These are phyloP conservation scores for Aspergillus viridinutans DNA, from an alignment of 2,329 filamentous ascomycete species.

Conservation along the genomic window DNA sequence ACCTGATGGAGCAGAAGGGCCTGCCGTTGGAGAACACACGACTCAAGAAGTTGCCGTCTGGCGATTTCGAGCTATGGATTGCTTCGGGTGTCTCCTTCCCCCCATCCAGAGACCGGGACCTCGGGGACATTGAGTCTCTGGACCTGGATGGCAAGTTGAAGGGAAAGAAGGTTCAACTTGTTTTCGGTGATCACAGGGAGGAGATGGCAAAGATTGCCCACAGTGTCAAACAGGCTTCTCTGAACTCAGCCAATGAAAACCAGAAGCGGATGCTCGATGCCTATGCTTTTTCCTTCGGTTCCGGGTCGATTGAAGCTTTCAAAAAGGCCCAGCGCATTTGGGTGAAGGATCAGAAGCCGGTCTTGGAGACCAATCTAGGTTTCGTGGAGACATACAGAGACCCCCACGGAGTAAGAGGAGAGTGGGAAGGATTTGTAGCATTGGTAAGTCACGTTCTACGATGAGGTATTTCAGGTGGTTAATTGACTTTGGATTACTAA, in stretches of 20 bases:
- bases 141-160: slow-evolving; percentile 57
- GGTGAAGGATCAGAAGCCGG: slow-evolving; percentile 78
- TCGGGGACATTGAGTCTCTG: slow-evolving; percentile 62
- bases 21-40: slow-evolving; percentile 72
- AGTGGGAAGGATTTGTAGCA: slow-evolving; percentile 82
- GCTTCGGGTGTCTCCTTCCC: slow-evolving; percentile 61
- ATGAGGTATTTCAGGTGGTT: slow-evolving; percentile 1
- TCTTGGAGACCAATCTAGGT: slow-evolving; percentile 74
- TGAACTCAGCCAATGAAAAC: slow-evolving; percentile 67
- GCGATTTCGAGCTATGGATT: slow-evolving; percentile 68
- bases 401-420: slow-evolving; percentile 72
- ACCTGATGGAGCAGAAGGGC: slow-evolving; percentile 67
- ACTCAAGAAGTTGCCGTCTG: slow-evolving; percentile 61
- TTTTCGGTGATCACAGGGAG: slow-evolving; percentile 69
- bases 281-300: slow-evolving; percentile 70
- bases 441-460: slow-evolving; percentile 36
- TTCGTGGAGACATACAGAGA: slow-evolving; percentile 86
- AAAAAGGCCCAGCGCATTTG: slow-evolving; percentile 76
- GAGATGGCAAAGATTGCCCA: slow-evolving; percentile 66
- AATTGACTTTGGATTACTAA: slow-evolving; percentile 28
- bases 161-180: slow-evolving; percentile 65
- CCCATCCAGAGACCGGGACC: slow-evolving; percentile 62
- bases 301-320: slow-evolving; percentile 70
- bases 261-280: slow-evolving; percentile 70
- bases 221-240: slow-evolving; percentile 64